Conservation (phyloP, 345 rosid genomes). For the Xanthoceras sorbifolium region DNA sequence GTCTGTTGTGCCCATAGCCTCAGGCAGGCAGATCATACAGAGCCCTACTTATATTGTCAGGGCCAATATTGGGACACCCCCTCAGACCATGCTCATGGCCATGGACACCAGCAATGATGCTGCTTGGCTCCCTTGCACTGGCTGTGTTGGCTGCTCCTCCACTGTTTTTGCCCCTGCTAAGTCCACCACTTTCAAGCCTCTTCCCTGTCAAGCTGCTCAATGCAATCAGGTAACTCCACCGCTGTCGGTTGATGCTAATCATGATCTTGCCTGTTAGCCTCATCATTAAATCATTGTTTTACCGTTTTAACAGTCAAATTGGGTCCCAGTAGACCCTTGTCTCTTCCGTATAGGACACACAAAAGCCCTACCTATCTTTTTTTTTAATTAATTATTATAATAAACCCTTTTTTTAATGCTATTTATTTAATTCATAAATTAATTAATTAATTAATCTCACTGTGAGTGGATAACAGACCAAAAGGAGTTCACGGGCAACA, state of each 20-base stretch:
- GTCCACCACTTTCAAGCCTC: constrained; percentile 59
- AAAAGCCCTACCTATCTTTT: not conserved
- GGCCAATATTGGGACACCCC: constrained; percentile 78
- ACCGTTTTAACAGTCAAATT: not conserved
- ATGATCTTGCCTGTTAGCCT: too few relatives aligned
- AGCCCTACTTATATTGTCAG: constrained; percentile 80
- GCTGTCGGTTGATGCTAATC: too few relatives aligned
- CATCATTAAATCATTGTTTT: not conserved
- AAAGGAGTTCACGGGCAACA: not conserved
- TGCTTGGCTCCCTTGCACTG: constrained; percentile 82
- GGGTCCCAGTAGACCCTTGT: not conserved
- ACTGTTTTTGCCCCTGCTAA: constrained; percentile 45
- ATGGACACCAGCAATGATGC: constrained; percentile 90
- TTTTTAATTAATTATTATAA: not conserved
- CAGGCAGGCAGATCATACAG: constrained; percentile 76
- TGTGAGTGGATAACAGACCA: too few relatives aligned
- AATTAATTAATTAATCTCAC: too few relatives aligned
- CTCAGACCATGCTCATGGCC: constrained; percentile 84
- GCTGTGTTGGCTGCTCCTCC: constrained; percentile 80
- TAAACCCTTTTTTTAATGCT: too few relatives aligned
- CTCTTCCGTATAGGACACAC: not conserved
- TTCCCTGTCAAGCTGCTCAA: constrained; percentile 66
- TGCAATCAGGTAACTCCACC: constrained; percentile 94
- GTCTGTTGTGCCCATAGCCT: constrained; percentile 84
- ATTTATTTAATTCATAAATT: not conserved